Evolutionary conservation across 1,284 basidiomycete genomes (phyloP).

Genomic region (Pulveroboletus sp.): DNA sequence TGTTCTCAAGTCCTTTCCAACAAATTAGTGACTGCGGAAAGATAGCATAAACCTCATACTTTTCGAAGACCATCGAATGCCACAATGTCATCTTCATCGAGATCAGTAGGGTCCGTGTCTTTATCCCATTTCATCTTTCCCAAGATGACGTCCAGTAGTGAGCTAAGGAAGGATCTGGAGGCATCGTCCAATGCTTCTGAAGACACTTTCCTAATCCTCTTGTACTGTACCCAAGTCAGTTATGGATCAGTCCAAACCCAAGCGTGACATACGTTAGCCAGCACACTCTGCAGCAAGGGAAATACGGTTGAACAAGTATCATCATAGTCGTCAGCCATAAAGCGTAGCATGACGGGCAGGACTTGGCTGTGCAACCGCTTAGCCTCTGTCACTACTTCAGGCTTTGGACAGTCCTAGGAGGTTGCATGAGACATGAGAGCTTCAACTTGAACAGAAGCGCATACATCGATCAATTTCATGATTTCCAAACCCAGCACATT

Average conservation of each 20-base stretch:
- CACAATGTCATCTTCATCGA: constrained; percentile 86
- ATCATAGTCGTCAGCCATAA: constrained; percentile 88
- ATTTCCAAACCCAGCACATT: constrained; percentile 86
- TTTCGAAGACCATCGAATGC: constrained; percentile 88
- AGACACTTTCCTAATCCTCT: constrained; percentile 70
- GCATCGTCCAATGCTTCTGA: constrained; percentile 67
- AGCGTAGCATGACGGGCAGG: constrained; percentile 83
- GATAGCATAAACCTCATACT: constrained; percentile 43
- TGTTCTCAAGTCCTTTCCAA: constrained; percentile 69
- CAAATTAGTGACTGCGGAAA: constrained; percentile 8
- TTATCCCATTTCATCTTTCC: constrained; percentile 93
- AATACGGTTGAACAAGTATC: constrained; percentile 86
- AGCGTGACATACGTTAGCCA: constrained; percentile 63
- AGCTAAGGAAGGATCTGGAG: constrained; percentile 80
- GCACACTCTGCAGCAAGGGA: constrained; percentile 74
- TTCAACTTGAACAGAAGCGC: constrained; percentile 5
- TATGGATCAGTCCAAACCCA: not conserved
- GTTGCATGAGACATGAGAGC: constrained; percentile 8
- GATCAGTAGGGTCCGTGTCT: constrained; percentile 77
- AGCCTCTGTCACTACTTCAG: constrained; percentile 70
- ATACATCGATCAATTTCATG: constrained; percentile 80
- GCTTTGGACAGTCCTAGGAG: constrained; percentile 58
- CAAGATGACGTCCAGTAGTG: constrained; percentile 79
- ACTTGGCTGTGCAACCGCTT: constrained; percentile 66
- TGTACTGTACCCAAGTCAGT: constrained; percentile 57